Base-by-base conservation (phyloP, 2,329 filamentous ascomycete genomes). In the Fusarium sp. region DNA sequence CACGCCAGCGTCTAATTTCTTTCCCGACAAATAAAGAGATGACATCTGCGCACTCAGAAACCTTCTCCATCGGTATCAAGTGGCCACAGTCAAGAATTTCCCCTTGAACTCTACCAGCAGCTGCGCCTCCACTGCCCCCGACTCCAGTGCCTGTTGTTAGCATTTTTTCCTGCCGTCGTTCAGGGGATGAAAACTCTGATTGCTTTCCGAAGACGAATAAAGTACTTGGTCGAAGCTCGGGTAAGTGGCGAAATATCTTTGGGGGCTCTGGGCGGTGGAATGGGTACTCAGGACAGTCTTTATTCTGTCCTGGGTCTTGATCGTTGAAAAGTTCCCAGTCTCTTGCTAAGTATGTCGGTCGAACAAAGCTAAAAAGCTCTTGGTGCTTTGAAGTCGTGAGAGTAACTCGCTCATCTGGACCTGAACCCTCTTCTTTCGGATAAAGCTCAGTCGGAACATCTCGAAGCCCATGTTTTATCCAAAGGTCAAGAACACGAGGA, bases 51-150 rank as follows among this genome's bases (percentile, higher is more conserved):
- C 61, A 63, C 7, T 60, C 42, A 7, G 54, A 41, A 26, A 60
- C 61, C 28, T 48, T 63, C 17, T 60, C 61, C 54, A 63, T 60
- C 2, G 54, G 35, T 24, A 63, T 59, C 18, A 63, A 39, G 13
- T 63, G 61, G n/a, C 61, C 61, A 3, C 61, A 63, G 22, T 63
- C 54, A 4, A 63, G 26, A 8, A n/a, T 26, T 10, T 22, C 12
- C 3, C 14, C 42, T 8, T 48, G 42, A 26, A 63, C 54, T 18
- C 7, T 41, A 3, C 54, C 42, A 6, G 20, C 26, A 35, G 28
- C 35, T 26, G n/a, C 24, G 10, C 61, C 61, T 3, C 42, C 61
- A 2, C n/a, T 60, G 5, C 61, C 54, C 3, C 42, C 54, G 13
- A 48, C 15, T 4, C 61, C 61, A 2, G 36, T 48, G 1, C 61